Percentiles rank a stretch among this genome's conserved stretches.
Evolutionary conservation across 2,329 filamentous ascomycete species (phyloP).

Genomic region (Sclerotinia subarctica): DNA sequence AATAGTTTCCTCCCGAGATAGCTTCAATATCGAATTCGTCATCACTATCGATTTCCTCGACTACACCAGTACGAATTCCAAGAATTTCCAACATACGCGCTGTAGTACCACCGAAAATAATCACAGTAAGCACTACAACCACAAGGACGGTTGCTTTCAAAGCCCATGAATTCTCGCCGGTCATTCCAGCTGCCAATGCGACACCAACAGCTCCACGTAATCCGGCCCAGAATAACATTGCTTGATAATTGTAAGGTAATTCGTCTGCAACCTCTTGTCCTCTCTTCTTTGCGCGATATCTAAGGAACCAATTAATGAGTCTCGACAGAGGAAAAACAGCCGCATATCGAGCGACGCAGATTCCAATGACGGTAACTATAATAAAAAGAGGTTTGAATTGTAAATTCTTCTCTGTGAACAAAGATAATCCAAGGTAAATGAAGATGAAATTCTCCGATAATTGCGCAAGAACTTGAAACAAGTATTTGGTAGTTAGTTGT

Average conservation of each 20-base stretch:
- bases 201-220: slow-evolving; percentile 94
- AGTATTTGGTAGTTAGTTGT: slow-evolving; percentile 95
- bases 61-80: slow-evolving; percentile 91
- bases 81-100: slow-evolving; percentile 97
- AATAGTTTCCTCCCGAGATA: slow-evolving; percentile 50
- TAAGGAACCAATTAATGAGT: slow-evolving; percentile 88
- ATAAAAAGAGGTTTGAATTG: slow-evolving; percentile 95
- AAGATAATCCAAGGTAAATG: slow-evolving; percentile 91
- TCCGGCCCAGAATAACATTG: slow-evolving; percentile 99
- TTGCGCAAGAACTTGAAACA: slow-evolving; percentile 92
- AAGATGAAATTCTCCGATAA: slow-evolving; percentile 99
- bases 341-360: slow-evolving; percentile 87
- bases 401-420: slow-evolving; percentile 86
- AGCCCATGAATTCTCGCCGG: slow-evolving; percentile 75
- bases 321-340: slow-evolving; percentile 91
- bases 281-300: slow-evolving; percentile 74
- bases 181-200: slow-evolving; percentile 83
- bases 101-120: slow-evolving; percentile 97
- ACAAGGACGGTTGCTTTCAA: slow-evolving; percentile 94
- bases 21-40: slow-evolving; percentile 92
- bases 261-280: slow-evolving; percentile 80
- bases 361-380: slow-evolving; percentile 84
- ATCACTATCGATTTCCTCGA: slow-evolving; percentile 95
- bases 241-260: slow-evolving; percentile 90
- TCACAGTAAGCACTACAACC: slow-evolving; percentile 94